Percentiles rank a stretch among this genome's conserved stretches.
Conservation (phyloP, 106 monocot species). For the Amphibolis antarctica region DNA sequence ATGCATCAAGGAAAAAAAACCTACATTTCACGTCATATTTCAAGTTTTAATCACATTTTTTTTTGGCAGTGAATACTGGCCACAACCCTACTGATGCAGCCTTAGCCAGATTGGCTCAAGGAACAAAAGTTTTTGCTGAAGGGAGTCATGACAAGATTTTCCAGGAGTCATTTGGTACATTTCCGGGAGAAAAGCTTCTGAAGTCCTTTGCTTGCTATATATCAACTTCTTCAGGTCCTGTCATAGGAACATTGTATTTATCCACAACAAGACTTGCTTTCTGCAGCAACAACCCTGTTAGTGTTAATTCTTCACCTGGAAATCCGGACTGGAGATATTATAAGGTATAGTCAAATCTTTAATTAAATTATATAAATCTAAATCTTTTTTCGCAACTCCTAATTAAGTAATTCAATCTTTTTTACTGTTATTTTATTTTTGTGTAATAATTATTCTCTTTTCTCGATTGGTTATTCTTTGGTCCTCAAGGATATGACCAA, state of each 20-base stretch:
- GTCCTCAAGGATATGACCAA: no score
- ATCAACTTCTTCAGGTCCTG: constrained; percentile 77
- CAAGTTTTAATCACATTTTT: neutral
- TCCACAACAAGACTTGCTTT: constrained; percentile 60
- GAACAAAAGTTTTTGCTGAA: constrained; percentile 72
- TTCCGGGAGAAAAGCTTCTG: constrained; percentile 53
- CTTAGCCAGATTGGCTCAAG: constrained; percentile 51
- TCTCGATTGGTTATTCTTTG: no score
- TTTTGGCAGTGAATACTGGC: constrained; percentile 50
- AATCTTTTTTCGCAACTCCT: no score
- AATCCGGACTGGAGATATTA: constrained; percentile 48
- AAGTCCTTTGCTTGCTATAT: constrained; percentile 80
- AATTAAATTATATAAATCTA: neutral
- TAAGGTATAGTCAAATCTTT: constrained; percentile 34
- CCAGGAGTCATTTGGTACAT: constrained; percentile 43
- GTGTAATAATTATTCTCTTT: no score
- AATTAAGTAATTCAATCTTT: no score
- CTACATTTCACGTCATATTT: neutral
- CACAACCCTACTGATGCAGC: constrained; percentile 66
- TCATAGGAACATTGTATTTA: constrained; percentile 72
- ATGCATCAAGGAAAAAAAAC: neutral
- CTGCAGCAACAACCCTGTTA: constrained; percentile 67
- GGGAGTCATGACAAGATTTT: constrained; percentile 77
- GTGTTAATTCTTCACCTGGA: constrained; percentile 21
- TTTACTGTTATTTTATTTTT: no score